A percentile compares a stretch with the other conserved stretches of the same genome.
Evolutionary conservation across 345 rosid genomes (phyloP).

Genomic region (Pistacia integerrima): DNA sequence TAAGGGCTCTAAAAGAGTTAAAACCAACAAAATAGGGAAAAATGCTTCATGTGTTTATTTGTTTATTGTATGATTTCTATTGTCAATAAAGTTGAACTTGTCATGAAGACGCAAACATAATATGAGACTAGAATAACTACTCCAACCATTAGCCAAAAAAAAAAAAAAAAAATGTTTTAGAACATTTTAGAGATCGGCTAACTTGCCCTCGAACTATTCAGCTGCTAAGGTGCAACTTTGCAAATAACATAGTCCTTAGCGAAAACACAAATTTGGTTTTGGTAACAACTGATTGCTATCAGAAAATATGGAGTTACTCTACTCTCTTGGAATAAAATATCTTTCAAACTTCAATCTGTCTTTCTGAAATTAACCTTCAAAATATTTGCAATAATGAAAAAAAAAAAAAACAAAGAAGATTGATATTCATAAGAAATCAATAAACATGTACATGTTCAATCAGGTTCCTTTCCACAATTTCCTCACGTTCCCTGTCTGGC

Average conservation of each 20-base stretch:
- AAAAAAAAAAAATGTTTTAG: too few relatives aligned
- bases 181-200: too few relatives aligned
- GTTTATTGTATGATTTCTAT: too few relatives aligned
- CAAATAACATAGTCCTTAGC: too few relatives aligned
- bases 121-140: too few relatives aligned
- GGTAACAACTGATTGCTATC: neutral
- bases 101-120: neutral
- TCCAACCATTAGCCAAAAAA: too few relatives aligned
- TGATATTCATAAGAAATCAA: neutral
- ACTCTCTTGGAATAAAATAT: neutral
- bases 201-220: too few relatives aligned
- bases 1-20: neutral
- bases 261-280: neutral
- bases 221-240: too few relatives aligned
- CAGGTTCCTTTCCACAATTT: neutral
- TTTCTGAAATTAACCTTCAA: neutral
- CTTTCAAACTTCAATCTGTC: neutral
- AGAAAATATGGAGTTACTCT: neutral
- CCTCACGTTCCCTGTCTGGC: neutral
- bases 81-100: neutral
- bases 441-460: neutral
- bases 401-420: too few relatives aligned
- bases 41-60: neutral
- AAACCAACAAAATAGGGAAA: neutral
- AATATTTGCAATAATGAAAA: neutral